These are phyloP conservation scores for Ambrosiella cleistominuta DNA, from an alignment of 2,329 filamentous ascomycete genomes.

Conservation along the genomic window DNA sequence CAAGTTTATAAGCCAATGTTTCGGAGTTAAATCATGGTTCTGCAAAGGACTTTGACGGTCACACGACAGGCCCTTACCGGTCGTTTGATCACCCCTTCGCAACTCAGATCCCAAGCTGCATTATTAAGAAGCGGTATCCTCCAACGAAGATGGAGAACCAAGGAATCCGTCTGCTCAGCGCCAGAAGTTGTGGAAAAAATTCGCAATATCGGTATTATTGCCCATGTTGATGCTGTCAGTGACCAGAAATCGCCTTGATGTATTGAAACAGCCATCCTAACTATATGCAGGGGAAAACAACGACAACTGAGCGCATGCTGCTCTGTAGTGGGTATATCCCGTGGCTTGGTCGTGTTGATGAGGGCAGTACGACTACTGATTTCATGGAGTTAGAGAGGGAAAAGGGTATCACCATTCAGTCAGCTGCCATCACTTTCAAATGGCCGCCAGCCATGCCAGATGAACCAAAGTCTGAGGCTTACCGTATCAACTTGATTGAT, in stretches of 20 bases:
- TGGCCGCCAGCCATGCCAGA: constrained; percentile 49
- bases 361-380: constrained; percentile 92
- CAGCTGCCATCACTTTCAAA: constrained; percentile 83
- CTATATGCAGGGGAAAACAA: constrained; percentile 62
- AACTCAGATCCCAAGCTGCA: neutral
- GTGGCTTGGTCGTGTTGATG: constrained; percentile 77
- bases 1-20: too few species aligned
- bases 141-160: constrained; percentile 5
- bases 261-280: neutral
- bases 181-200: constrained; percentile 20
- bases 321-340: constrained; percentile 85
- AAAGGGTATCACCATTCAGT: constrained; percentile 72
- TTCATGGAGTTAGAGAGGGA: constrained; percentile 68
- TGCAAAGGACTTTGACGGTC: neutral
- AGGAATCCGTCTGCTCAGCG: neutral
- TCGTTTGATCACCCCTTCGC: neutral
- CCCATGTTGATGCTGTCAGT: constrained; percentile 76
- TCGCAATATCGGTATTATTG: constrained; percentile 94
- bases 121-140: neutral
- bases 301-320: constrained; percentile 96
- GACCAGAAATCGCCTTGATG: neutral
- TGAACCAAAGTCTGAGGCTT: neutral
- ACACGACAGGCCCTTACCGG: neutral
- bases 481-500: constrained; percentile 76
- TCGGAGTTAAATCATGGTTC: too few species aligned